These are phyloP conservation scores for Fusarium ambrosium DNA, from an alignment of 2,329 filamentous ascomycete genomes.

Conservation along the genomic window DNA sequence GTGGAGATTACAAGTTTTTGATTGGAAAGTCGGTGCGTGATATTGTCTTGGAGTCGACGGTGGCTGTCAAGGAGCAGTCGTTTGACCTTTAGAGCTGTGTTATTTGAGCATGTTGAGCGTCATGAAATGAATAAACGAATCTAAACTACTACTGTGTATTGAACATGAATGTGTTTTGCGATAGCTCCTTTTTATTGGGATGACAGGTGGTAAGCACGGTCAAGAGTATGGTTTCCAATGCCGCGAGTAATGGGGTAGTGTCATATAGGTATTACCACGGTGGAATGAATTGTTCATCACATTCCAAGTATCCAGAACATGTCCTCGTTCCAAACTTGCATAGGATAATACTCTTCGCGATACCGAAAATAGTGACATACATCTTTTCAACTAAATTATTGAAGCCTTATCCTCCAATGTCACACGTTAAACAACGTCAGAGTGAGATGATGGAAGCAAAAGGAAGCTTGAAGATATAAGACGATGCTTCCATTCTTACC, in stretches of 20 bases:
- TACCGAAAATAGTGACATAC: background rate
- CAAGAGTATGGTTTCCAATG: background rate
- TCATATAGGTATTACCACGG: background rate
- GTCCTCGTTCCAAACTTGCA: background rate
- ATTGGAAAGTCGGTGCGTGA: constrained; percentile 46
- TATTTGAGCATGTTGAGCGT: constrained; percentile 16
- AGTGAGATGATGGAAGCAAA: background rate
- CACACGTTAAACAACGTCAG: background rate
- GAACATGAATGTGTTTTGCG: background rate
- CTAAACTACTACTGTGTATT: background rate
- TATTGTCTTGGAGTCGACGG: constrained; percentile 39
- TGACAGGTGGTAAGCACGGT: background rate
- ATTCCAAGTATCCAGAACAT: background rate
- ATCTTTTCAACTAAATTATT: background rate
- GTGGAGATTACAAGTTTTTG: constrained; percentile 48
- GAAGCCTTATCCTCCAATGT: background rate
- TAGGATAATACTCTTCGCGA: background rate
- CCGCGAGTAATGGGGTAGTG: background rate
- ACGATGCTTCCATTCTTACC: constrained; percentile 20
- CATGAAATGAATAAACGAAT: background rate
- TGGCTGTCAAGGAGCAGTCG: constrained; percentile 37
- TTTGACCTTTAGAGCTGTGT: constrained; percentile 31
- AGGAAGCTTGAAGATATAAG: constrained; percentile 33
- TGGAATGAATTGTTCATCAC: background rate
- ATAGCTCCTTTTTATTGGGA: background rate